Conservation (phyloP, 1,284 basidiomycete genomes). For the Xerocomus subilludens region DNA sequence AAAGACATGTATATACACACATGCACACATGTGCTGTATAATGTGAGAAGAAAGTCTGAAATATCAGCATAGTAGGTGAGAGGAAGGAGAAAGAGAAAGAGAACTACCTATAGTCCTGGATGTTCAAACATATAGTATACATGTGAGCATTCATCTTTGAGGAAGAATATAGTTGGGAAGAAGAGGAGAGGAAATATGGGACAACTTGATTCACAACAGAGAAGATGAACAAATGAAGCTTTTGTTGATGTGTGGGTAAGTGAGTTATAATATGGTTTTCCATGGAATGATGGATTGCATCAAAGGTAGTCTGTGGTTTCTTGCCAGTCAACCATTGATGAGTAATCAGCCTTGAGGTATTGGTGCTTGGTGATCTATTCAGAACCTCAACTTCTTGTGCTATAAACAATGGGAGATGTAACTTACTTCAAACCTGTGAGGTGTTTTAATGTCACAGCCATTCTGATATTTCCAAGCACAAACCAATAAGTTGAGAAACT, state of each 20-base stretch:
- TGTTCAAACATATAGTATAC: too few species aligned
- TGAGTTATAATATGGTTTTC: slow-evolving; percentile 8
- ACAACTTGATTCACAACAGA: too few species aligned
- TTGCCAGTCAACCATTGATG: background rate
- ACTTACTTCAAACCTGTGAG: background rate
- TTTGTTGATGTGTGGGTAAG: background rate
- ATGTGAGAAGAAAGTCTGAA: too few species aligned
- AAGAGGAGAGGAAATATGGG: too few species aligned
- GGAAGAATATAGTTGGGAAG: too few species aligned
- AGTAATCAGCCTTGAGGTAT: background rate
- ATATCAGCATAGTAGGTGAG: too few species aligned
- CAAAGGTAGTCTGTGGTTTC: background rate
- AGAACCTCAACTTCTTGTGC: background rate
- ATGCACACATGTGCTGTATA: too few species aligned
- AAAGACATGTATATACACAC: too few species aligned
- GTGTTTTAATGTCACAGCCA: background rate
- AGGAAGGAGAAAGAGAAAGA: too few species aligned
- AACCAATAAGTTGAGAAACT: background rate
- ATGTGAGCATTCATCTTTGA: too few species aligned
- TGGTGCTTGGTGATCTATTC: background rate
- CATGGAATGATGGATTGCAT: background rate
- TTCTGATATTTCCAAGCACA: background rate
- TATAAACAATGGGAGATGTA: background rate
- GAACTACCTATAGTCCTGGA: too few species aligned
- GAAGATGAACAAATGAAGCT: background rate